Conservation (phyloP, 1,284 basidiomycete species). For the Tremellales sp. region DNA sequence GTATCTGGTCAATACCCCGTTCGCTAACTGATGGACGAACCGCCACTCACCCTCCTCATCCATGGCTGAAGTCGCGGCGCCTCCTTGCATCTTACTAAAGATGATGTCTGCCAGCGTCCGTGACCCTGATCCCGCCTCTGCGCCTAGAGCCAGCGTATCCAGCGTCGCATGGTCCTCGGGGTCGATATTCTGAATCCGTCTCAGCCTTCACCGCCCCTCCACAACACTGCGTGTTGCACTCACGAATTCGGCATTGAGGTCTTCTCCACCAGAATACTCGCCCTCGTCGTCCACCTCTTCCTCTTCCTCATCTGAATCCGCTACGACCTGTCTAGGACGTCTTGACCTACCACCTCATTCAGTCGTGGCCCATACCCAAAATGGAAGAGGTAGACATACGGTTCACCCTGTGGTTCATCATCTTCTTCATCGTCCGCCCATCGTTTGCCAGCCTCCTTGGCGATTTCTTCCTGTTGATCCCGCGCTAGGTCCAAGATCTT, state of each 20-base stretch:
- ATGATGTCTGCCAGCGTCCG: constrained; percentile 91
- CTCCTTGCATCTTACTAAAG: constrained; percentile 79
- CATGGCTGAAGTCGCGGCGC: constrained; percentile 52
- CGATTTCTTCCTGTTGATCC: constrained; percentile 88
- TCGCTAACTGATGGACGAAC: constrained; percentile 1
- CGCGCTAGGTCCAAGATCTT: constrained; percentile 89
- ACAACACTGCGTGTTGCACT: constrained; percentile 13
- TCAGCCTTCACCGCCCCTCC: neutral
- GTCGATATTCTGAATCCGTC: constrained; percentile 84
- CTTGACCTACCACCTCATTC: constrained; percentile 18
- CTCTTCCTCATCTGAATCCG: constrained; percentile 38
- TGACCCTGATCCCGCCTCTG: constrained; percentile 3
- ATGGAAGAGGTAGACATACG: constrained; percentile 13
- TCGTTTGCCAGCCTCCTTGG: constrained; percentile 53
- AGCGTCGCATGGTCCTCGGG: constrained; percentile 77
- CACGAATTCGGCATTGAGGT: constrained; percentile 54
- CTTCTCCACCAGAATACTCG: constrained; percentile 48
- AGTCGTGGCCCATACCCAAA: neutral
- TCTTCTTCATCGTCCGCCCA: constrained; percentile 45
- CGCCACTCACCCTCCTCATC: constrained; percentile 28
- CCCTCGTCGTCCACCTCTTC: constrained; percentile 45
- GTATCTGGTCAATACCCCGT: neutral
- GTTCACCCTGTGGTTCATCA: constrained; percentile 37
- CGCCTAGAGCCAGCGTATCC: constrained; percentile 57
- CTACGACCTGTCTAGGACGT: constrained; percentile 15